Evolutionary conservation across 305 asterid species (phyloP).

Genomic region (Fraxinus paxiana): DNA sequence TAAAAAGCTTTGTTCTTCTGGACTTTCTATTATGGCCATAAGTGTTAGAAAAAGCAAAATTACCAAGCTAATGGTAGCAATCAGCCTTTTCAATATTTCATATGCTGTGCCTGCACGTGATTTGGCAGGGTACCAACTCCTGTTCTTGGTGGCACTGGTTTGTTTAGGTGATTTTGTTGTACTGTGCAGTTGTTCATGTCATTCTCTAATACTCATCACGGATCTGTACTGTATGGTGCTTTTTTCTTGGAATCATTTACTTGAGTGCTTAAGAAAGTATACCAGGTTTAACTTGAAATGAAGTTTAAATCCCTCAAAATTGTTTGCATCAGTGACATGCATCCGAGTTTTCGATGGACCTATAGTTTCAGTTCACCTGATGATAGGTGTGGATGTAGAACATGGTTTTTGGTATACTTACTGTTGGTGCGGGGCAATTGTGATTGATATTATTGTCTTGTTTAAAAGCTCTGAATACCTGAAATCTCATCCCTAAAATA

Average conservation of each 20-base stretch:
- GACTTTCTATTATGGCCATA: constrained; percentile 4
- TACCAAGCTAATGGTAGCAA: constrained; percentile 11
- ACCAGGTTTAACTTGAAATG: background rate
- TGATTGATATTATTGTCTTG: background rate
- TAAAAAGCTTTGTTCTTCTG: background rate
- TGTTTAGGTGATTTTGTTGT: background rate
- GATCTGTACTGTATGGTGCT: background rate
- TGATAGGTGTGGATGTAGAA: background rate
- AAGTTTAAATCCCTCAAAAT: background rate
- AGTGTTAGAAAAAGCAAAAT: constrained; percentile 1
- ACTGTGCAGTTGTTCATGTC: constrained; percentile 3
- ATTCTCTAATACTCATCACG: background rate
- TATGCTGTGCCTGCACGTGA: constrained; percentile 8
- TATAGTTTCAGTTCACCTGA: background rate
- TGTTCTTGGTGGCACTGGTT: constrained; percentile 15
- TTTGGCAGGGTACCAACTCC: constrained; percentile 1
- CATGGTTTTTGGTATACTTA: background rate
- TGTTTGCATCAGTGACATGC: background rate
- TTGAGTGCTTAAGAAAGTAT: constrained; percentile 4
- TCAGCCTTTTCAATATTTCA: constrained; percentile 14
- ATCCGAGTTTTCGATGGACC: background rate
- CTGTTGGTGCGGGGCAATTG: background rate
- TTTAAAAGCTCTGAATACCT: background rate
- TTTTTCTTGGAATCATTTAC: background rate
- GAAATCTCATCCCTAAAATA: background rate